Evolutionary conservation across 2,329 filamentous ascomycete species (phyloP).

Genomic region (Botrytis paeoniae): DNA sequence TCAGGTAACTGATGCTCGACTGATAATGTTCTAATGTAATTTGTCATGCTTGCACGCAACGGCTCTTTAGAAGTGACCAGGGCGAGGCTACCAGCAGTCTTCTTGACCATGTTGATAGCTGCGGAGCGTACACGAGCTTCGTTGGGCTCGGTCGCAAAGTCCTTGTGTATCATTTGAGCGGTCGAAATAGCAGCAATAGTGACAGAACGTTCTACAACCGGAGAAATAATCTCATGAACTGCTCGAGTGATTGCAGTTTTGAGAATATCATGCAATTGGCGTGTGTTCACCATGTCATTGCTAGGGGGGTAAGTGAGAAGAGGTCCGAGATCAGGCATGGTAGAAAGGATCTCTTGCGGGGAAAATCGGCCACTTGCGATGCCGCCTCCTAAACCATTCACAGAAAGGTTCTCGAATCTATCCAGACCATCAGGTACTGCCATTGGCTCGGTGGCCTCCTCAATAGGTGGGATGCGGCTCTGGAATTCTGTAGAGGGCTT

Average conservation of each 20-base stretch:
- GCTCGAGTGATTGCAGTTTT: conserved; percentile 82
- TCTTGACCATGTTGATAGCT: conserved; percentile 91
- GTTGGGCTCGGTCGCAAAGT: conserved; percentile 90
- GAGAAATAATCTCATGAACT: conserved; percentile 93
- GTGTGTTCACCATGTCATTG: conserved; percentile 71
- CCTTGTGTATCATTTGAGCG: conserved; percentile 90
- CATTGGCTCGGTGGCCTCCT: conserved; percentile 55
- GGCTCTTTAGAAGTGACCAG: conserved; percentile 99
- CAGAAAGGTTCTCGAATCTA: conserved; percentile 75
- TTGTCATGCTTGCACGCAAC: conserved; percentile 91
- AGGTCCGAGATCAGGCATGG: conserved; percentile 78
- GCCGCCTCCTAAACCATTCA: conserved; percentile 69
- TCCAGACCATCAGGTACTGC: conserved; percentile 65
- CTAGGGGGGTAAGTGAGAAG: conserved; percentile 77
- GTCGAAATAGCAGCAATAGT: conserved; percentile 98
- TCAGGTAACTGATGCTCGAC: conserved; percentile 77
- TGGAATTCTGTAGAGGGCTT: conserved; percentile 84
- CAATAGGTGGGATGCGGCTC: conserved; percentile 62
- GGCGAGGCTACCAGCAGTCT: conserved; percentile 87
- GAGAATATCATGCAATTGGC: conserved; percentile 72
- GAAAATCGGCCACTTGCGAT: conserved; percentile 71
- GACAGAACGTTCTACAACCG: conserved; percentile 94
- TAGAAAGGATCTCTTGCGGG: conserved; percentile 71
- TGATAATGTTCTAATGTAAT: conserved; percentile 79
- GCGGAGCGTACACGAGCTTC: conserved; percentile 82